A percentile compares a stretch with the other conserved stretches of the same genome.
Conservation (phyloP, 805 yeast genomes). For the Yarrowia divulgata region DNA sequence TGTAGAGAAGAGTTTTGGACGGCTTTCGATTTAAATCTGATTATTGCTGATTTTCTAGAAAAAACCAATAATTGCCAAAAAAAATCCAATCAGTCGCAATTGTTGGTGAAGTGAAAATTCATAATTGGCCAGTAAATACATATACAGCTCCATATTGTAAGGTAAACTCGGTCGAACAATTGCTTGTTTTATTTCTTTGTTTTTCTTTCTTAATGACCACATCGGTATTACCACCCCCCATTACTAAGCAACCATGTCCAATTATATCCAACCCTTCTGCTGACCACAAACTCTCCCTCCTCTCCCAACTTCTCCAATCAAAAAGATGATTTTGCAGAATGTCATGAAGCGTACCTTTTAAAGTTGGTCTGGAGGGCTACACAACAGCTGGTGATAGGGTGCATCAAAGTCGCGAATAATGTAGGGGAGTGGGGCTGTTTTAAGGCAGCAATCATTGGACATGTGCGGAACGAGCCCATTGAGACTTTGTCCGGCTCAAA, state of each 20-base stretch:
- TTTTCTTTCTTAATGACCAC: background rate
- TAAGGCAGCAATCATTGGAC: background rate
- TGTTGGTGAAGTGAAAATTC: too few species aligned
- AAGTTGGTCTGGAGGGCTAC: conserved; percentile 5
- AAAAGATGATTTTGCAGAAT: conserved; percentile 20
- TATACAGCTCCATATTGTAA: too few species aligned
- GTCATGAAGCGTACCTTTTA: conserved; percentile 10
- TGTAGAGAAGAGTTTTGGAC: too few species aligned
- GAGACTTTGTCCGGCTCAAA: background rate
- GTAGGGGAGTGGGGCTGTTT: background rate
- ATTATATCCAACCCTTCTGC: background rate
- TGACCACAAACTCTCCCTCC: conserved; percentile 1
- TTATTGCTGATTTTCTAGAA: too few species aligned
- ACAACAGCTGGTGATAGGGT: background rate
- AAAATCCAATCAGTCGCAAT: too few species aligned
- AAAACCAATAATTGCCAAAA: too few species aligned
- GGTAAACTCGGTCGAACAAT: too few species aligned
- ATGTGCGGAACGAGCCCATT: background rate
- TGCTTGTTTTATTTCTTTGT: too few species aligned
- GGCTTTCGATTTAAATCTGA: too few species aligned
- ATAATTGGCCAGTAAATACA: too few species aligned
- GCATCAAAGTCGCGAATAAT: background rate
- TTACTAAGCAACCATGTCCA: conserved; percentile 27
- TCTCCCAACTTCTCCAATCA: conserved; percentile 32
- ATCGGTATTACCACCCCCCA: background rate